Conservation (phyloP, 257 asterid species). For the Nicotiana attenuata region DNA sequence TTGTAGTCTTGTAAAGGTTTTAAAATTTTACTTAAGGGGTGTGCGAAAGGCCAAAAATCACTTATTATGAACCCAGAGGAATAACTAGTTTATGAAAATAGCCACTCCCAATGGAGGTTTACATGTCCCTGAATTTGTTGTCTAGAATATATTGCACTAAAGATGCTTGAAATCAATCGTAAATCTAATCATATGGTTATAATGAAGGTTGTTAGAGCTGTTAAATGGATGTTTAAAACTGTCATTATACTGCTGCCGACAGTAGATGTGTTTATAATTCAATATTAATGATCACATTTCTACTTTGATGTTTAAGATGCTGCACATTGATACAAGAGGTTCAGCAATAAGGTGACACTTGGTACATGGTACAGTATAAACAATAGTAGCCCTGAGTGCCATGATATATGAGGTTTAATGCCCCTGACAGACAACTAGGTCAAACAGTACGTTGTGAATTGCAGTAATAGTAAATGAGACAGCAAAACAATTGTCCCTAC, state of each 20-base stretch:
- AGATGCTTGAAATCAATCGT: not conserved
- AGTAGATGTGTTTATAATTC: not conserved
- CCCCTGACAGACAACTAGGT: not conserved
- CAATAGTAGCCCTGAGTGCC: not conserved
- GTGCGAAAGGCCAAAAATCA: too few species aligned
- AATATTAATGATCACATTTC: not conserved
- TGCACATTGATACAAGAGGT: not conserved
- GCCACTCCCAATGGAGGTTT: not conserved
- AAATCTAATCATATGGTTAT: not conserved
- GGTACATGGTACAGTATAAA: not conserved
- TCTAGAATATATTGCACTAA: not conserved
- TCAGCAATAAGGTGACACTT: not conserved
- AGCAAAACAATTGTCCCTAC: not conserved
- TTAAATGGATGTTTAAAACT: not conserved
- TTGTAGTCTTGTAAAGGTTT: not conserved
- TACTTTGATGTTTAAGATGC: too few species aligned
- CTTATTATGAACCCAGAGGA: too few species aligned
- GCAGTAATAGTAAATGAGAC: not conserved
- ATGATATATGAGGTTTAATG: not conserved
- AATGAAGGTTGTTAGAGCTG: not conserved
- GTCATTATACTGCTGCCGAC: not conserved
- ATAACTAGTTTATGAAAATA: not conserved
- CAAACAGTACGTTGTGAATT: not conserved
- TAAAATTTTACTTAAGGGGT: not conserved
- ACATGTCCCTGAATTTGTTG: not conserved